Evolutionary conservation across 192 early-diverging fungal genomes (phyloP), one percentile per base, ranked within the genome.

Genomic region (Mortierella alpina): DNA sequence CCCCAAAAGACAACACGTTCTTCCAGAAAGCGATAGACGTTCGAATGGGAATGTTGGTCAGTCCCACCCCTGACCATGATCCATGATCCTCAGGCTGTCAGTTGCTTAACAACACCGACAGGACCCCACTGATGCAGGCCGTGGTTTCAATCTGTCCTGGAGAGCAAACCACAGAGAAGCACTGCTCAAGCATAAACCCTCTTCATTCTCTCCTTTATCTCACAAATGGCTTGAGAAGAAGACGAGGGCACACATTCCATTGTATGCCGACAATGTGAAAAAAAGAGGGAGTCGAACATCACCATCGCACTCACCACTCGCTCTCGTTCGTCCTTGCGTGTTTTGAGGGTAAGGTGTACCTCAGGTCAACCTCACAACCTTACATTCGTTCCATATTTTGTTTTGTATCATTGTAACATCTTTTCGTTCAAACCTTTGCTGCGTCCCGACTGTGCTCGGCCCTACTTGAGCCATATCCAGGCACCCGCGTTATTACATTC

Each of bases 141-240:
- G 31, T 31, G 31, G 62, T 75, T 68, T 68, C 73, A 44, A 75
- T 75, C 60, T 52, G 72, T 66, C 73, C 73, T 60, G 20, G 54
- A 56, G 42, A 50, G 23, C 47, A 45, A 57, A 56, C 68, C 58
- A 70, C 68, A 68, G 51, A 57, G 14, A 39, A 3, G 12, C 23
- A 1, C 14, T 5, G 6, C 40, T 12, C 18, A 56, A 14, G 45
- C 41, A 51, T 49, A 5, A 50, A 10, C 53, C 42, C 54, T 49
- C 39, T 31, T 59, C 52, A 42, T 18, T 53, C 45, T 52, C 65
- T 41, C 20, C 11, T 40, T 45, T 42, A 15, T 47, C 40, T 64
- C 52, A 10, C 56, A 46, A 42, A 49, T 22, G 7, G 39, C 41
- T 23, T 22, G 14, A 63, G 13, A 59, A 57, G 48, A 54, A 41